A percentile compares a stretch with the other conserved stretches of the same genome.
Evolutionary conservation across 441 rosid genomes (phyloP).

Genomic region (Erodium texanum): DNA sequence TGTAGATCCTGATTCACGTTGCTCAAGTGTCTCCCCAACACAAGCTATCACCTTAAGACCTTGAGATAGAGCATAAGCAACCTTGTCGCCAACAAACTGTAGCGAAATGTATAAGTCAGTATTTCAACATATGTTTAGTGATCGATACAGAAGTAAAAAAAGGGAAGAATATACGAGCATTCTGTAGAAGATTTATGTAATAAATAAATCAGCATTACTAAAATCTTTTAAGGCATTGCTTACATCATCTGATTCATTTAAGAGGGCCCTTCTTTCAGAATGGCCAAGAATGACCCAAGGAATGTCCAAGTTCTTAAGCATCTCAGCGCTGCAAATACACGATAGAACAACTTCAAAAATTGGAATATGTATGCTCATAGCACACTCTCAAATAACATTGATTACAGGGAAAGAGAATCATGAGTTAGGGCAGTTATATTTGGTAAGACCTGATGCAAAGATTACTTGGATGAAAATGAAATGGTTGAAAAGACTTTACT

Average conservation of each 20-base stretch:
- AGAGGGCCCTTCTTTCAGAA: conserved; percentile 56
- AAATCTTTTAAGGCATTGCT: neutral
- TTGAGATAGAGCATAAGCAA: conserved; percentile 63
- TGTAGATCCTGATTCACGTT: conserved; percentile 55
- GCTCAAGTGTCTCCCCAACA: conserved; percentile 73
- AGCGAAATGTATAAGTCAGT: conserved; percentile 13
- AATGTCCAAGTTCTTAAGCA: conserved; percentile 52
- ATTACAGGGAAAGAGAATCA: neutral
- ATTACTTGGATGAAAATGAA: no score
- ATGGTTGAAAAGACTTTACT: neutral
- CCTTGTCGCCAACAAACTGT: conserved; percentile 66
- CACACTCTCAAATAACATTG: neutral
- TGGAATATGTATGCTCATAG: neutral
- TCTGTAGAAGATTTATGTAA: neutral
- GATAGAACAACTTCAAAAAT: conserved; percentile 8
- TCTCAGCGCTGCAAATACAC: conserved; percentile 42
- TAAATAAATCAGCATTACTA: neutral
- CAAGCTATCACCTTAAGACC: conserved; percentile 73
- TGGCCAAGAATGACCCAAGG: conserved; percentile 78
- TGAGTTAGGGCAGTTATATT: neutral
- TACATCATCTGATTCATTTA: conserved; percentile 52
- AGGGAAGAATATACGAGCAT: no score
- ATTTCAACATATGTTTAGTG: conserved; percentile 4
- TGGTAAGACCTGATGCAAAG: neutral
- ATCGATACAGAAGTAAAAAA: neutral